These are phyloP conservation scores for Citrullus colocynthis DNA, from an alignment of 306 rosid species.

Conservation along the genomic window DNA sequence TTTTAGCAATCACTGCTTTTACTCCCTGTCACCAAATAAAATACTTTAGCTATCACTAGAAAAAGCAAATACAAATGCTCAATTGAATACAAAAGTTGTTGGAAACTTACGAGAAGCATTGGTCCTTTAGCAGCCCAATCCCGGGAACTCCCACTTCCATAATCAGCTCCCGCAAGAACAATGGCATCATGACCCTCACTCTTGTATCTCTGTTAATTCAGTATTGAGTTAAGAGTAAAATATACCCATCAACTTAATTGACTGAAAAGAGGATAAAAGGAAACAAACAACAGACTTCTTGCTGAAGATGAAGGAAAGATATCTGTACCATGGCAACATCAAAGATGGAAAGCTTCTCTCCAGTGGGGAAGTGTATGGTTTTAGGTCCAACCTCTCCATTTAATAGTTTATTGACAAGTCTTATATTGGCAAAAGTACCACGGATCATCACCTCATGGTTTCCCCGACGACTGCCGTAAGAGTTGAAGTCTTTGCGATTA, in stretches of 20 bases:
- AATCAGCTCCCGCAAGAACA: slow-evolving; percentile 72
- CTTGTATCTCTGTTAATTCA: slow-evolving; percentile 50
- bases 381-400: slow-evolving; percentile 91
- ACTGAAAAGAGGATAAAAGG: not conserved
- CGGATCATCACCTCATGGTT: slow-evolving; percentile 85
- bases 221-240: not conserved
- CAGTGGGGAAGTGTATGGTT: slow-evolving; percentile 66
- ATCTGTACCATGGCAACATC: slow-evolving; percentile 62
- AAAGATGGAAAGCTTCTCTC: slow-evolving; percentile 72
- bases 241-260: not conserved
- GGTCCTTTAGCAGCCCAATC: slow-evolving; percentile 97
- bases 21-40: slow-evolving; percentile 37
- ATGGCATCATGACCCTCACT: slow-evolving; percentile 56
- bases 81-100: not conserved
- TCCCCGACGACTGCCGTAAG: slow-evolving; percentile 86
- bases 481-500: slow-evolving; percentile 80
- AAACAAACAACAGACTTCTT: not conserved
- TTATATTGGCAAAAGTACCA: slow-evolving; percentile 92
- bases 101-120: slow-evolving; percentile 50
- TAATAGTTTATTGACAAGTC: slow-evolving; percentile 67
- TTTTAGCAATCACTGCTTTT: slow-evolving; percentile 85
- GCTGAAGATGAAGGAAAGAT: slow-evolving; percentile 6
- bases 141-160: slow-evolving; percentile 87
- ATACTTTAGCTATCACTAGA: not conserved
- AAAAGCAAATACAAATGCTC: not conserved